Base-by-base conservation (phyloP, 371 early-diverging fungal genomes). In the Mucor velutinosus region DNA sequence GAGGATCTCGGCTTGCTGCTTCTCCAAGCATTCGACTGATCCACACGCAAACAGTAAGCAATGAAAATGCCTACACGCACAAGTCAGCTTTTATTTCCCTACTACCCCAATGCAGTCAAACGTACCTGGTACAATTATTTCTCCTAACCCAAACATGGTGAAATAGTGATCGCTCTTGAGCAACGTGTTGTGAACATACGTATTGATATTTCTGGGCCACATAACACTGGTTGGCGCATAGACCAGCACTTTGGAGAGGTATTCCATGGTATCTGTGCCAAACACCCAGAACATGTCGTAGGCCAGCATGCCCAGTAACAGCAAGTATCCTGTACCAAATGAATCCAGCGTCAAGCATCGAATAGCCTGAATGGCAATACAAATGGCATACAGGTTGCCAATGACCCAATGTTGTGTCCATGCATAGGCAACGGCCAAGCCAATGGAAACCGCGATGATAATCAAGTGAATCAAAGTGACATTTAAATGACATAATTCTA, bases 231-330 rank as follows among this genome's bases (percentile, higher is more conserved):
- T 91, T 29, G 97, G 97, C 7, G 93, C 92, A 71, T 96, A 93
- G 14, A 27, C 3, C 77, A 97, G 89, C 62, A 86, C 88, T 76
- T 93, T 93, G 25, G 97, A 97, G 32, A 97, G 95, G 0, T 92
- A 88, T 19, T 95, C 92, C 95, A 97, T 95, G 35, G 96, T 95
- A 58, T 94, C 93, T 3, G 97, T 96, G 25, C 96, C 96, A 83
- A 97, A 97, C 65, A 97, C 95, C 97, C 97, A 97, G 67, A 96
- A 95, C 49, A 96, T 85, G 76, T 97, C 98, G 75, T 96, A 97
- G 32, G 94, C 68, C 74, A 97, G 94, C 61, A 97, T 83, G 19
- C 94, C 95, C n/a, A 83, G 74, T 37, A 97, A 84, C 56, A 97
- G 86, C 32, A 94, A 87, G 77, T 93, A 91, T 5, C 96, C 98